Base-by-base conservation (phyloP, 2,329 filamentous ascomycete genomes). In the Huntiella abstrusa region DNA sequence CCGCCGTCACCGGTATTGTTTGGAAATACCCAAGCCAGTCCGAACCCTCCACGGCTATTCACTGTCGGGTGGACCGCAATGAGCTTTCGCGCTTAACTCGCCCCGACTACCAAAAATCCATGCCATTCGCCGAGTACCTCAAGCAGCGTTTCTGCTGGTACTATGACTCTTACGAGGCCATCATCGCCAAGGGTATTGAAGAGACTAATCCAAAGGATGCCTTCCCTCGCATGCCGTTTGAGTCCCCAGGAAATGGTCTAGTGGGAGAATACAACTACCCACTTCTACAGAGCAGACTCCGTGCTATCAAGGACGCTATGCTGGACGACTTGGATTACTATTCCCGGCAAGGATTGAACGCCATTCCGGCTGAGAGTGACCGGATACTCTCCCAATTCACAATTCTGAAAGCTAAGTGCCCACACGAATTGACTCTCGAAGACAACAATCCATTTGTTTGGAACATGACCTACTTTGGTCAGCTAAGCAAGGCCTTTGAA, bases 61-160 rank as follows among this genome's bases (percentile, higher is more conserved):
- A 28, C 3, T 4, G 3, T 28, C 22, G 22, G 3, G 0, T 28
- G 6, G 6, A 3, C 7, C 22, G 22, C 22, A 28, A 28, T 7
- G 22, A 28, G 6, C 22, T 28, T 28, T 7, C 6, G 3, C 22
- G 22, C 8, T 28, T 28, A 10, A 28, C 22, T 10, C 22, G 22
- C 22, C 22, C 22, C 8, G 22, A 28, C 6, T 28, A 7, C 22
- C 22, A 6, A 28, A 28, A 10, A 28, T 28, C 22, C 82, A 93
- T 53, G 84, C 86, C 0, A n/a, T 96, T 96, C 64, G 80, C 77
- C 53, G 88, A 96, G 56, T 67, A 94, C 4, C 83, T 81, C 68
- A 96, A 96, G 62, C 77, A 82, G 34, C 77, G 87, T 1, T 95
- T 96, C 58, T 66, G 96, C 11, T 96, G 91, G 91, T 96, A 96